Percentiles rank a stretch among this genome's conserved stretches.
Evolutionary conservation across 768 basidiomycete species (phyloP).

Genomic region (Auriscalpium orientale): DNA sequence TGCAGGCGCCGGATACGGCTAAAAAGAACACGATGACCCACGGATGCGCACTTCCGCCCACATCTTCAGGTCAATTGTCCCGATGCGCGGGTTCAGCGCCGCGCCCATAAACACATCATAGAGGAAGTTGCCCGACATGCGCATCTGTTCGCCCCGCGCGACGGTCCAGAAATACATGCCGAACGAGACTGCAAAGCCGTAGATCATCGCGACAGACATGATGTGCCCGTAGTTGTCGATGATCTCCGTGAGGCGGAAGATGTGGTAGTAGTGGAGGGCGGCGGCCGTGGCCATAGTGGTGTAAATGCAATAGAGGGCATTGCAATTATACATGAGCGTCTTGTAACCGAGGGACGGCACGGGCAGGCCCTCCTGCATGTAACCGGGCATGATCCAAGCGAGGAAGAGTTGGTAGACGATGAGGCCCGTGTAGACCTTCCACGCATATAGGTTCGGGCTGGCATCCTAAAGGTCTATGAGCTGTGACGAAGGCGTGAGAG

Average conservation of each 20-base stretch:
- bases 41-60: slow-evolving; percentile 96
- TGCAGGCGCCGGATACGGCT: slow-evolving; percentile 85
- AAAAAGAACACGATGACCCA: slow-evolving; percentile 96
- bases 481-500: not conserved
- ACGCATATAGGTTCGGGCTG: slow-evolving; percentile 80
- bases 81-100: slow-evolving; percentile 86
- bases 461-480: slow-evolving; percentile 59
- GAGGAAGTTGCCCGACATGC: slow-evolving; percentile 92
- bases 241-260: slow-evolving; percentile 89
- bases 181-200: slow-evolving; percentile 75
- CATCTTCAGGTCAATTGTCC: slow-evolving; percentile 93
- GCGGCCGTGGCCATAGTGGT: slow-evolving; percentile 70
- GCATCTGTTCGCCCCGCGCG: slow-evolving; percentile 68
- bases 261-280: slow-evolving; percentile 65
- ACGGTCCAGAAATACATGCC: slow-evolving; percentile 77
- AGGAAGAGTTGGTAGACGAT: slow-evolving; percentile 86
- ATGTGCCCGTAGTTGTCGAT: slow-evolving; percentile 95
- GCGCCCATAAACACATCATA: slow-evolving; percentile 99
- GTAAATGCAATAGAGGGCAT: slow-evolving; percentile 82
- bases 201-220: slow-evolving; percentile 94
- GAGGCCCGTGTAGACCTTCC: slow-evolving; percentile 85
- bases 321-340: slow-evolving; percentile 94
- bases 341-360: slow-evolving; percentile 92
- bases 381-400: slow-evolving; percentile 87
- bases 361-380: slow-evolving; percentile 89